Conservation (phyloP, 306 rosid genomes). For the Trifolium dubium region DNA sequence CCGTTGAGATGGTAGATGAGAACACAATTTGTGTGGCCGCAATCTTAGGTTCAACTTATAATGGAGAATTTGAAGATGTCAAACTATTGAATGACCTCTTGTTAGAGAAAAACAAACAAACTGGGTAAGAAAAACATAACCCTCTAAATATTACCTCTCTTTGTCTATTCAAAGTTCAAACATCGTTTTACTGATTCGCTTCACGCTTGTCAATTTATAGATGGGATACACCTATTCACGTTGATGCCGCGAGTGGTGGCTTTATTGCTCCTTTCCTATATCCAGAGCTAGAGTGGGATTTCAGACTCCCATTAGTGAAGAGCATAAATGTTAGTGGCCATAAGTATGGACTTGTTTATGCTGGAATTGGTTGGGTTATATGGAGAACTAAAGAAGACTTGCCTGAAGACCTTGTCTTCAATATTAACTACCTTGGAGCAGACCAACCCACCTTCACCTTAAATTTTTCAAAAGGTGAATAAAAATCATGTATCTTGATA, state of each 20-base stretch:
- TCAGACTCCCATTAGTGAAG: constrained; percentile 77
- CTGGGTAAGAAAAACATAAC: constrained; percentile 46
- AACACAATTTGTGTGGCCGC: constrained; percentile 86
- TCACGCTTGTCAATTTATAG: constrained; percentile 38
- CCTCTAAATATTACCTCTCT: not conserved
- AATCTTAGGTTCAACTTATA: constrained; percentile 79
- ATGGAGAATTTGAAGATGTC: constrained; percentile 84
- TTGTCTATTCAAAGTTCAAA: constrained; percentile 19
- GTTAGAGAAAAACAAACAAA: constrained; percentile 60
- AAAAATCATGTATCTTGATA: not conserved
- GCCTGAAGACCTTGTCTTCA: constrained; percentile 70
- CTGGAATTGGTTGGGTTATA: constrained; percentile 76
- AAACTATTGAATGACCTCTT: constrained; percentile 70
- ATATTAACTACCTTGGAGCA: constrained; percentile 57
- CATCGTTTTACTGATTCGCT: not conserved
- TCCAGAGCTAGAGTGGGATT: constrained; percentile 86
- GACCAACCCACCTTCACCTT: constrained; percentile 58
- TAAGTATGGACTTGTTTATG: constrained; percentile 83
- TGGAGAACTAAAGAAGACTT: constrained; percentile 71
- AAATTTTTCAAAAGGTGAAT: constrained; percentile 52
- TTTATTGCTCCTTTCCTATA: constrained; percentile 81
- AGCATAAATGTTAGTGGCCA: constrained; percentile 91
- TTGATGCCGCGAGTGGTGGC: constrained; percentile 87
- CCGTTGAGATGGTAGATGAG: constrained; percentile 81
- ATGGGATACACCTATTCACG: constrained; percentile 85